These are phyloP conservation scores for Fusarium verrucosum DNA, from an alignment of 2,329 filamentous ascomycete genomes.

Conservation along the genomic window DNA sequence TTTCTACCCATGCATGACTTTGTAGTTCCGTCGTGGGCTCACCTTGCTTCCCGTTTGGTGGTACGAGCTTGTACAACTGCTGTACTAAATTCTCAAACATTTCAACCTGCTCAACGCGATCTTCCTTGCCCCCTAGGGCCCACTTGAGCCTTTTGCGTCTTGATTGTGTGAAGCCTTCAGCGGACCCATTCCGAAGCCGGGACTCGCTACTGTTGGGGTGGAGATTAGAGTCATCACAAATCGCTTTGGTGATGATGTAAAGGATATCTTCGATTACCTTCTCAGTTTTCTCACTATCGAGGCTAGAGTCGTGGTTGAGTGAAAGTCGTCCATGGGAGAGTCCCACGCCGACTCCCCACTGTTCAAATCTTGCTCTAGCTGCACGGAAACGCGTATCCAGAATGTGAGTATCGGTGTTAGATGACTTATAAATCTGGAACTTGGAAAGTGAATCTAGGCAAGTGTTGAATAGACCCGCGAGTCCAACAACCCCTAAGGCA, in stretches of 20 bases:
- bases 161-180: accelerated
- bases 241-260: neutral
- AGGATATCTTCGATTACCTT: neutral
- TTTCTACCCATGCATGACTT: neutral
- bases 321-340: neutral
- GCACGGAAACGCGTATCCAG: conserved; percentile 27
- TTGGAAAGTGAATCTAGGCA: conserved; percentile 34
- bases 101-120: neutral
- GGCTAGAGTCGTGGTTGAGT: neutral
- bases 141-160: neutral
- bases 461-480: conserved; percentile 25
- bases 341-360: conserved; percentile 38
- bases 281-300: neutral
- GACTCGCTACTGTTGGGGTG: accelerated
- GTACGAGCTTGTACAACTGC: neutral
- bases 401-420: conserved; percentile 12
- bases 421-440: conserved; percentile 26
- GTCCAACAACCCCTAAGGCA: conserved; percentile 2
- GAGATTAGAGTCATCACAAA: neutral
- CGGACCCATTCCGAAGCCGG: accelerated
- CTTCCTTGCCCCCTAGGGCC: neutral
- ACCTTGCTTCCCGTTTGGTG: accelerated
- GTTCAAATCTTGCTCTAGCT: conserved; percentile 22
- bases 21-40: accelerated
- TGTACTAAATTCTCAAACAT: neutral